Percentiles rank a stretch among this genome's conserved stretches.
Conservation (phyloP, 257 asterid species). For the Voacanga thouarsii region DNA sequence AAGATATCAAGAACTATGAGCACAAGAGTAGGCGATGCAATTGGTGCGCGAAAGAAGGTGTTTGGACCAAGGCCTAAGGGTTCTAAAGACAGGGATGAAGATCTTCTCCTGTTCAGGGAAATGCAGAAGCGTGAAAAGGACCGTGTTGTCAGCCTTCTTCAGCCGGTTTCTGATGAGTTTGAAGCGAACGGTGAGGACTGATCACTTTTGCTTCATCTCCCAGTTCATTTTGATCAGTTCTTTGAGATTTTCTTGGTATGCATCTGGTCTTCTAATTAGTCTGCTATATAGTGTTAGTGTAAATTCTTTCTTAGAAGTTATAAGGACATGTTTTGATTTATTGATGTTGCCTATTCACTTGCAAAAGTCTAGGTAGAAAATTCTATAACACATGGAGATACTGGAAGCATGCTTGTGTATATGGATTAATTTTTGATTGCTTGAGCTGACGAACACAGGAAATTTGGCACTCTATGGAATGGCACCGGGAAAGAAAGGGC, state of each 20-base stretch:
- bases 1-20: conserved; percentile 14
- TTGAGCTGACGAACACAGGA: conserved; percentile 34
- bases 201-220: background rate
- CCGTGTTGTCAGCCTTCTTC: conserved; percentile 50
- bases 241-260: background rate
- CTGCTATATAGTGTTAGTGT: too few relatives aligned
- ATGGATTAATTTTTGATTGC: background rate
- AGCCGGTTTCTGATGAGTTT: conserved; percentile 62
- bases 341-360: too few relatives aligned
- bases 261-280: background rate
- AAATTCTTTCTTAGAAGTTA: too few relatives aligned
- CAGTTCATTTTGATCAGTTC: background rate
- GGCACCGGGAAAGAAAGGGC: conserved; percentile 47
- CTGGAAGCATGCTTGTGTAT: too few relatives aligned
- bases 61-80: conserved; percentile 8
- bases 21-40: conserved; percentile 28
- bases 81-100: conserved; percentile 58
- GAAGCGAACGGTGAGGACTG: conserved; percentile 46
- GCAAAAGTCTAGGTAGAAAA: too few relatives aligned
- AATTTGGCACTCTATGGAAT: conserved; percentile 46
- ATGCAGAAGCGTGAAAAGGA: conserved; percentile 55
- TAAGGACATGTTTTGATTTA: too few relatives aligned
- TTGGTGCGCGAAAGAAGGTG: conserved; percentile 4
- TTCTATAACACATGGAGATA: too few relatives aligned
- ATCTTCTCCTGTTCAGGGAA: conserved; percentile 60